Evolutionary conservation across 225 moss, liverwort and hornwort species (phyloP), one percentile per base, ranked within the genome.

Genomic region (Straminergon stramineum): DNA sequence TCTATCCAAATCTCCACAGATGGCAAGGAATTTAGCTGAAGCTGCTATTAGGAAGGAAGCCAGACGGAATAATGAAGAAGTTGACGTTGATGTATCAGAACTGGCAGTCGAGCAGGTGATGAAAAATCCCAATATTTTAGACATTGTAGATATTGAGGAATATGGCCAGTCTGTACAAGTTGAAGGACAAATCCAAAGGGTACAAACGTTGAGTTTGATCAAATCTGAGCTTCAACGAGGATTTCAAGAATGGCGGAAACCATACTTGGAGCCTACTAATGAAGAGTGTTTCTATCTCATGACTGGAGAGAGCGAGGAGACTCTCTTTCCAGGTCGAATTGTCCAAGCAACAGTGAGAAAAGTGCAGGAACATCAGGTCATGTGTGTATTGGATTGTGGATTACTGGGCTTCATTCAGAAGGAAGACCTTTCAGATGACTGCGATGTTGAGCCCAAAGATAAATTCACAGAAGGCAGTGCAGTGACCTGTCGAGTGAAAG

Each of bases 371-470:
- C 94, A 93, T 86, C 95, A 94, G 60, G 95, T 97, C 64, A 94
- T 99, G 92, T 99, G 99, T 92, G 93, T 91, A 57, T 85, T 99
- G 96, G 97, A 96, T 75, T 99, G 96, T 89, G 99, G 99, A 71
- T 92, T 99, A 81, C 41, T 95, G 91, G 96, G 97, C 62, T 92
- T 99, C 76, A 95, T 99, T 87, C 92, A 94, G 89, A 96, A 96
- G 82, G 96, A 97, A 43, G 99, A 99, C 57, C 90, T 99, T 71
- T 97, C 99, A 88, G 97, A 99, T 92, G 96, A 97, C 28, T 77
- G 87, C 74, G 94, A 94, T 93, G 84, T 95, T 78, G 96, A 97
- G 89, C 97, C 95, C 23, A 93, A 93, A 53, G 96, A 97, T 61
- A 99, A 95, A 92, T 96, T 96, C 56, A 91, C 94, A 48, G 97